Conservation (phyloP, 2,329 filamentous ascomycete species). For the Hyphodiscus sp. region DNA sequence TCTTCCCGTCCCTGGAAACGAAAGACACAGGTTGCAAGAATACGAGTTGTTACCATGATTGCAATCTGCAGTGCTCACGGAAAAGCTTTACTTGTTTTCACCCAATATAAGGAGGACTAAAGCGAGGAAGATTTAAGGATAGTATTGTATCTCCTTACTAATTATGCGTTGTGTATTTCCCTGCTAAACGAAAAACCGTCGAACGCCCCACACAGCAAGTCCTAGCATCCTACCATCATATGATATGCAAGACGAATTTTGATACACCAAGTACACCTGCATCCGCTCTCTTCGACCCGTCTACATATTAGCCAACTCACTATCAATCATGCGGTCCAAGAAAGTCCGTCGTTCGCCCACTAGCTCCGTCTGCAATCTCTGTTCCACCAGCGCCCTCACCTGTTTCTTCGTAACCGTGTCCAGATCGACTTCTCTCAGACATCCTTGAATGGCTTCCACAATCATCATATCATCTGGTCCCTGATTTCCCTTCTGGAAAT, state of each 20-base stretch:
- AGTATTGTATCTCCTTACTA: too few species aligned
- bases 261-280: constrained; percentile 1
- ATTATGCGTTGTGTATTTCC: too few species aligned
- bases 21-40: too few species aligned
- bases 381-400: constrained; percentile 83
- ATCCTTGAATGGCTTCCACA: constrained; percentile 74
- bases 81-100: too few species aligned
- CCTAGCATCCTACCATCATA: constrained; percentile 1
- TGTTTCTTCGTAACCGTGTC: constrained; percentile 99
- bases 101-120: too few species aligned
- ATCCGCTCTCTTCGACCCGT: background rate
- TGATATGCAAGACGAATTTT: constrained; percentile 1
- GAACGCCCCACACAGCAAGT: too few species aligned
- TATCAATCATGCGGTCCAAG: constrained; percentile 89
- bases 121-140: too few species aligned
- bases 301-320: constrained; percentile 89
- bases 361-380: constrained; percentile 84
- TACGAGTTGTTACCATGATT: too few species aligned
- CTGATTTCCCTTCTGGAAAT: constrained; percentile 49
- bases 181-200: too few species aligned
- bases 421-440: constrained; percentile 81
- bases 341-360: constrained; percentile 80
- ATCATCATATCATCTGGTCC: constrained; percentile 78
- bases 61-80: too few species aligned
- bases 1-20: too few species aligned